A percentile compares a stretch with the other conserved stretches of the same genome.
Conservation (phyloP, 176 grass and related monocot species). For the Urochloa ruziziensis region DNA sequence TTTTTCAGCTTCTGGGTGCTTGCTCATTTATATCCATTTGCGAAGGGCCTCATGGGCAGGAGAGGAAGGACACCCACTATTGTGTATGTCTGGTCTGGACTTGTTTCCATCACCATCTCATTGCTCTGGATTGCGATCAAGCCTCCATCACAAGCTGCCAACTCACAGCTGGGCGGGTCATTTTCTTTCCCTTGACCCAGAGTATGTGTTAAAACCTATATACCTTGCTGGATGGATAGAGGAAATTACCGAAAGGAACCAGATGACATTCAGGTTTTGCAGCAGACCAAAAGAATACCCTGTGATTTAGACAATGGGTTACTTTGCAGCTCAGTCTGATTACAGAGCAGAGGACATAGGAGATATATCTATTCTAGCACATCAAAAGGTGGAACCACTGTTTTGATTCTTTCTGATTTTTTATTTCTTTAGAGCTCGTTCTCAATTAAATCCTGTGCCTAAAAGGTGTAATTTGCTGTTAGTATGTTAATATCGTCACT, state of each 20-base stretch:
- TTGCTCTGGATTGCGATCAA: slow-evolving; percentile 92
- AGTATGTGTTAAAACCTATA: slow-evolving; percentile 27
- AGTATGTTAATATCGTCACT: slow-evolving; percentile 42
- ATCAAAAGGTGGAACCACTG: slow-evolving; percentile 21
- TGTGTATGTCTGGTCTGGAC: slow-evolving; percentile 91
- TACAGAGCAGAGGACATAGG: slow-evolving; percentile 29
- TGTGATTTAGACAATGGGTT: slow-evolving; percentile 6
- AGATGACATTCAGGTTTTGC: slow-evolving; percentile 17
- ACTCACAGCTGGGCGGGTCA: slow-evolving; percentile 73
- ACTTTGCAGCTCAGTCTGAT: slow-evolving; percentile 24
- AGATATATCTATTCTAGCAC: slow-evolving; percentile 23
- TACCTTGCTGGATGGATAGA: slow-evolving; percentile 12
- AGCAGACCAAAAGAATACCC: slow-evolving; percentile 23
- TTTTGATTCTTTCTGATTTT: slow-evolving; percentile 34
- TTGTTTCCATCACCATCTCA: slow-evolving; percentile 86
- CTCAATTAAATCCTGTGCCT: slow-evolving; percentile 36
- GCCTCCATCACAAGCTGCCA: slow-evolving; percentile 60
- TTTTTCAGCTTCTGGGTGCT: slow-evolving; percentile 99
- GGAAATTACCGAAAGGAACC: neutral
- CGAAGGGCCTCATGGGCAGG: slow-evolving; percentile 95
- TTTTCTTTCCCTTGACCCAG: slow-evolving; percentile 84
- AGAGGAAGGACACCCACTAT: slow-evolving; percentile 96
- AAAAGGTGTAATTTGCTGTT: slow-evolving; percentile 30
- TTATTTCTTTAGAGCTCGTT: slow-evolving; percentile 33
- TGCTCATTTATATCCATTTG: slow-evolving; percentile 94